Conservation (phyloP, 2,329 filamentous ascomycete genomes). For the Fusarium decemcellulare region DNA sequence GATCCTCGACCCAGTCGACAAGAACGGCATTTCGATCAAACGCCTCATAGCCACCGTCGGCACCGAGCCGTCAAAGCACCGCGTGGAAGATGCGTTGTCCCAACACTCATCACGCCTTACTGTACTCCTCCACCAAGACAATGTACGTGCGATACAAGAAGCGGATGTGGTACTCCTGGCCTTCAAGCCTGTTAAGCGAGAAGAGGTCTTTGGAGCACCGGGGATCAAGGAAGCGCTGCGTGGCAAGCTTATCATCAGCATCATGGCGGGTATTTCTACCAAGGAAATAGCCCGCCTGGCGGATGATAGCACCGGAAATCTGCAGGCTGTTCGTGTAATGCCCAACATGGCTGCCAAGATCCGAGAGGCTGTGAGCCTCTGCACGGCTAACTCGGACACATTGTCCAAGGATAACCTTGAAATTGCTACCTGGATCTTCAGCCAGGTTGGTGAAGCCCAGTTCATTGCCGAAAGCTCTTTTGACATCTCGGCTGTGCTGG, state of each 20-base stretch:
- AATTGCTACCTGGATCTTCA: conserved; percentile 16
- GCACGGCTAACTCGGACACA: conserved; percentile 4
- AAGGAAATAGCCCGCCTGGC: conserved; percentile 13
- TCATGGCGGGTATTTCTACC: conserved; percentile 19
- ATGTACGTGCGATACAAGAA: conserved; percentile 12
- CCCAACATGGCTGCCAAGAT: conserved; percentile 31
- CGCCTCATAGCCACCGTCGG: conserved; percentile 14
- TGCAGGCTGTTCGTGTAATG: conserved; percentile 18
- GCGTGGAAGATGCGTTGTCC: conserved; percentile 10
- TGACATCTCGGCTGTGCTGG: conserved; percentile 23
- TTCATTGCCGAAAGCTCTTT: conserved; percentile 8
- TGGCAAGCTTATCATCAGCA: conserved; percentile 22
- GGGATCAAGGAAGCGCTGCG: conserved; percentile 10
- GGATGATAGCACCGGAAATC: neutral
- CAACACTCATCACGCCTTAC: conserved; percentile 2
- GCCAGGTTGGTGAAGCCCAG: conserved; percentile 19
- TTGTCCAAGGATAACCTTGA: neutral
- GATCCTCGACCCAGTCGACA: conserved; percentile 17
- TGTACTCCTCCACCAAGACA: conserved; percentile 11
- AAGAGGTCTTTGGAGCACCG: conserved; percentile 18
- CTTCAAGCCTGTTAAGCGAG: conserved; percentile 25
- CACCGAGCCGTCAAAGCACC: conserved; percentile 11
- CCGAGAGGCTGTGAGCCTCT: conserved; percentile 21
- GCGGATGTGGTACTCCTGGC: conserved; percentile 21
- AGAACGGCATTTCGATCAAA: neutral